Evolutionary conservation across 176 grass and related monocot species (phyloP).

Genomic region (Chloris gayana): DNA sequence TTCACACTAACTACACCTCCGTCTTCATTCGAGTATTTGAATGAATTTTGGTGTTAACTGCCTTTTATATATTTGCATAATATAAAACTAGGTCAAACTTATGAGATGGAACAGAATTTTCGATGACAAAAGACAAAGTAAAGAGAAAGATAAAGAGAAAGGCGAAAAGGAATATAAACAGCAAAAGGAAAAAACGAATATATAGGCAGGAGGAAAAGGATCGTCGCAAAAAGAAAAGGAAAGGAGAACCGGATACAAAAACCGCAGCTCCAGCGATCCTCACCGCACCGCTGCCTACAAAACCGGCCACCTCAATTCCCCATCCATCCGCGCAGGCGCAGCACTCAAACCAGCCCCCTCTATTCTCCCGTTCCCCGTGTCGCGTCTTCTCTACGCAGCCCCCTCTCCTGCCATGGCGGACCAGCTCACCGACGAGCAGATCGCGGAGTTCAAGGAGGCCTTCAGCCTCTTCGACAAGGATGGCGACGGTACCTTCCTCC

Average conservation of each 20-base stretch:
- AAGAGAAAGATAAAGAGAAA: too few relatives aligned
- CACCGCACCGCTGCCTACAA: constrained; percentile 22
- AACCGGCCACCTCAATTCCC: constrained; percentile 15
- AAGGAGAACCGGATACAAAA: constrained; percentile 33
- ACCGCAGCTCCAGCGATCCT: constrained; percentile 3
- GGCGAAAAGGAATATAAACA: neutral
- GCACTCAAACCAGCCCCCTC: constrained; percentile 7
- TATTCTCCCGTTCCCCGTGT: neutral
- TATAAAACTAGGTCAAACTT: too few relatives aligned
- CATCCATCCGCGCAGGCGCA: constrained; percentile 17
- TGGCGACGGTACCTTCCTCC: constrained; percentile 61
- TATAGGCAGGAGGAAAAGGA: neutral
- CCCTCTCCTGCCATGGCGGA: constrained; percentile 63
- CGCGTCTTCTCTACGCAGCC: constrained; percentile 5
- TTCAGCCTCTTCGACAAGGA: constrained; percentile 99
- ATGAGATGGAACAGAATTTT: neutral
- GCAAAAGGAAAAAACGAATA: neutral
- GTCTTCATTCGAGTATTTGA: too few relatives aligned
- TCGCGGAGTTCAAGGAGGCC: constrained; percentile 91
- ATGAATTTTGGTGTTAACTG: too few relatives aligned
- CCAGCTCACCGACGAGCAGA: constrained; percentile 88
- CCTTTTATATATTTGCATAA: too few relatives aligned
- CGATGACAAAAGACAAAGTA: neutral
- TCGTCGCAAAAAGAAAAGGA: too few relatives aligned
- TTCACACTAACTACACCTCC: too few relatives aligned